These are phyloP conservation scores for Amanita muscaria DNA, from an alignment of 768 basidiomycete genomes.

Conservation along the genomic window DNA sequence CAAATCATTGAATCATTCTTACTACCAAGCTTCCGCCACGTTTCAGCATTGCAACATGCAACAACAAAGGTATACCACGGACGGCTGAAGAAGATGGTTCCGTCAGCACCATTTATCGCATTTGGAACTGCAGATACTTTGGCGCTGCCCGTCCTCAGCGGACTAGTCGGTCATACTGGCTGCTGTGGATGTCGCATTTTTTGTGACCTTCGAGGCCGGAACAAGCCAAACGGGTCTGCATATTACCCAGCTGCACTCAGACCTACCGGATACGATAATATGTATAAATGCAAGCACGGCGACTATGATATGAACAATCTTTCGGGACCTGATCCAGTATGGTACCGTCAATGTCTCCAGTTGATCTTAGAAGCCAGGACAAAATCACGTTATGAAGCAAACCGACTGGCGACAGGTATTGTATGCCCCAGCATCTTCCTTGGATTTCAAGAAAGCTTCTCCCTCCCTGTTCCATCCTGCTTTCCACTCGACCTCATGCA, in stretches of 20 bases:
- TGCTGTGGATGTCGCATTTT: background rate
- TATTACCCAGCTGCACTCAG: conserved; percentile 1
- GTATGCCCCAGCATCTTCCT: conserved; percentile 1
- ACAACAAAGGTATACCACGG: conserved; percentile 17
- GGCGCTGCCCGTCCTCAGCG: background rate
- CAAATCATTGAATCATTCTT: conserved; percentile 26
- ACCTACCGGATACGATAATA: background rate
- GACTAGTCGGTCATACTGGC: background rate
- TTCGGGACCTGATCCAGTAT: background rate
- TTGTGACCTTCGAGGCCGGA: conserved; percentile 1
- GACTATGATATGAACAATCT: conserved; percentile 3
- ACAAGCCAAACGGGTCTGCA: background rate
- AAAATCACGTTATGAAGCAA: background rate
- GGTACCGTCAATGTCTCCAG: background rate
- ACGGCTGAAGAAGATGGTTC: background rate
- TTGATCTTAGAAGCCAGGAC: background rate
- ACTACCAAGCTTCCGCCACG: conserved; percentile 25
- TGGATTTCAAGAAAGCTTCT: background rate
- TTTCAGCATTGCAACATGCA: conserved; percentile 19
- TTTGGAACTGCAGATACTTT: background rate
- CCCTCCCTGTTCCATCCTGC: conserved; percentile 4
- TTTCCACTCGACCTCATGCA: conserved; percentile 8
- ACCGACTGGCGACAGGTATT: background rate
- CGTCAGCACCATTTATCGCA: background rate
- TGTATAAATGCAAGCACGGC: background rate